Conservation (phyloP, 495 filamentous ascomycete genomes). For the Trichoderma parareesei region DNA sequence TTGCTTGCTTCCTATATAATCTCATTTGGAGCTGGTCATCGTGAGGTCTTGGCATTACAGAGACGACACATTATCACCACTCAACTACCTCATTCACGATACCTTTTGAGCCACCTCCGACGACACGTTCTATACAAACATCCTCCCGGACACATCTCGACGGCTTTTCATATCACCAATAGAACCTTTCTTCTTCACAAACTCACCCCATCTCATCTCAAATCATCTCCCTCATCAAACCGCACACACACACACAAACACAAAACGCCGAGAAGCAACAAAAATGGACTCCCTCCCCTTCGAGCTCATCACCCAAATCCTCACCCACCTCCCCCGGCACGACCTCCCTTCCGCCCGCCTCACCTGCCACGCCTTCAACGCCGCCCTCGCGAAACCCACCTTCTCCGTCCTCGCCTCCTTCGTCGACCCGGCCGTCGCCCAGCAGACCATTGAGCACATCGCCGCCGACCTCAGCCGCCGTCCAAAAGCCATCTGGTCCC, state of each 20-base stretch:
- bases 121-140: background rate
- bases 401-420: constrained; percentile 6
- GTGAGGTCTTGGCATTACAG: background rate
- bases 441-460: constrained; percentile 7
- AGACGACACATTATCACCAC: too few species aligned
- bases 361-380: constrained; percentile 12
- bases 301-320: constrained; percentile 13
- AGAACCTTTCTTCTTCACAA: too few species aligned
- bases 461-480: constrained; percentile 6
- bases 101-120: background rate
- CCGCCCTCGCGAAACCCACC: constrained; percentile 10
- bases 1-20: too few species aligned
- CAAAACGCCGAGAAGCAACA: constrained; percentile 9
- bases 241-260: background rate
- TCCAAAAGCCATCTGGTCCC: constrained; percentile 9
- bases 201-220: too few species aligned
- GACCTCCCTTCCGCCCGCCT: constrained; percentile 7
- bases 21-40: too few species aligned
- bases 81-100: background rate
- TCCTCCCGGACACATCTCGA: too few species aligned
- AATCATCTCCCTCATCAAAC: too few species aligned
- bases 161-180: too few species aligned
- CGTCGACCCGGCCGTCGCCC: constrained; percentile 12
- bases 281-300: constrained; percentile 13
- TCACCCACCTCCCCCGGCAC: background rate